Conservation (phyloP, 2,329 filamentous ascomycete species). For the Penicillium sp. region DNA sequence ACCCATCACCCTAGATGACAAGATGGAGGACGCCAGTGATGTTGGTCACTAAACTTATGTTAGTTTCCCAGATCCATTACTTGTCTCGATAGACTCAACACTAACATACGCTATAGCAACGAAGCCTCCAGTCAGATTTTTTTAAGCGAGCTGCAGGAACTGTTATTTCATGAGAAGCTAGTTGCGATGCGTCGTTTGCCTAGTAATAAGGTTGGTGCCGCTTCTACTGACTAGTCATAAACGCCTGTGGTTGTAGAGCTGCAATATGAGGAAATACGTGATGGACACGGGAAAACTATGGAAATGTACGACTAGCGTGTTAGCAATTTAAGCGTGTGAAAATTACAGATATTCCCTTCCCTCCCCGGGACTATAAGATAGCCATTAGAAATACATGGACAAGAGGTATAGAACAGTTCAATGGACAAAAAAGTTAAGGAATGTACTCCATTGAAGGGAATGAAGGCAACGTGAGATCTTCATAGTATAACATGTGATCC, state of each 20-base stretch:
- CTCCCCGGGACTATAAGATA: neutral
- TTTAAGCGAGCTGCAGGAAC: neutral
- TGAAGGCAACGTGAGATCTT: constrained; percentile 9
- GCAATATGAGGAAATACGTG: neutral
- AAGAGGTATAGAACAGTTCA: neutral
- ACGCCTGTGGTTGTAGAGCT: neutral
- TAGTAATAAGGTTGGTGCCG: neutral
- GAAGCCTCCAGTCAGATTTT: neutral
- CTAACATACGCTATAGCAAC: no score
- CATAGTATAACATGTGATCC: constrained; percentile 4
- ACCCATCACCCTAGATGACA: constrained; percentile 13
- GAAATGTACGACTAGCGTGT: neutral
- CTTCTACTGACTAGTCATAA: neutral
- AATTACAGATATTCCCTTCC: neutral
- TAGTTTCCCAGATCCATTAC: neutral
- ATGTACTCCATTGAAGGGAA: constrained; percentile 32
- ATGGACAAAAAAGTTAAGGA: constrained; percentile 17
- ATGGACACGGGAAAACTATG: neutral
- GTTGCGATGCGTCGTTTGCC: neutral
- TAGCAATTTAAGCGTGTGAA: neutral
- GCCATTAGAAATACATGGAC: neutral
- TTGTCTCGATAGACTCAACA: neutral
- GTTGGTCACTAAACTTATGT: constrained; percentile 29
- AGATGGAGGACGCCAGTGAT: constrained; percentile 28
- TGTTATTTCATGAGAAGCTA: neutral